Base-by-base conservation (phyloP, 2,329 filamentous ascomycete species). In the Aspergillus sp. region DNA sequence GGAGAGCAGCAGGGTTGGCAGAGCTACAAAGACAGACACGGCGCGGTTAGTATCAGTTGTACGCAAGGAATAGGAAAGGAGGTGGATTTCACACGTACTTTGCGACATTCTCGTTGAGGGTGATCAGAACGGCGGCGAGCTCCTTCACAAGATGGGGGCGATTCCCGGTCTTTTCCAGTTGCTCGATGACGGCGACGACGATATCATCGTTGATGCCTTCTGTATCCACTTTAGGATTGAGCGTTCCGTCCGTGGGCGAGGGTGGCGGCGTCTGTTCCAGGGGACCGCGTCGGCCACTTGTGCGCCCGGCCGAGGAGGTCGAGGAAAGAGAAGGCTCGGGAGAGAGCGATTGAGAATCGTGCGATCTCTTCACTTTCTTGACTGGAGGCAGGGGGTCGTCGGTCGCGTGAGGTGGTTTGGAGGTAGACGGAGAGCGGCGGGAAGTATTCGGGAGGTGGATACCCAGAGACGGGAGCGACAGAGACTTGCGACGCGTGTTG, bases 131-230 rank as follows among this genome's bases (percentile, higher is more conserved):
- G 13, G 86, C 83, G 49, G 92, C 91, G 44, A 99, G 82, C 74
- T 97, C 93, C 75, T 96, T 97, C 58, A 97, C 91, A 25, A 97
- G 80, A 73, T 97, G 93, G 51, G 94, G 94, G 50, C 92, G 83
- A 74, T 99, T 99, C 56, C 86, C 88, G 1, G 92, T 95, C 70
- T 88, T 88, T 71, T 96, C 87, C 51, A 99, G 79, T 74, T 96
- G 91, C 62, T 89, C 76, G 65, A 97, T 90, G 45, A 95, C 91
- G 14, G 86, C 91, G 68, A 95, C 88, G 47, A 99, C 93, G 63
- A 99, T 96, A 66, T 96, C 91, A 71, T 99, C 94, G 68, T 92
- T 91, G 73, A 97, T 92, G 36, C 85, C 84, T 59, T 91, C 87
- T 47, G 91, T 82, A 70, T 95, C 88, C 66, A 94, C 83, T 67